Percentiles rank a stretch among this genome's conserved stretches.
Evolutionary conservation across 768 basidiomycete species (phyloP).

Genomic region (Galerina marginata): DNA sequence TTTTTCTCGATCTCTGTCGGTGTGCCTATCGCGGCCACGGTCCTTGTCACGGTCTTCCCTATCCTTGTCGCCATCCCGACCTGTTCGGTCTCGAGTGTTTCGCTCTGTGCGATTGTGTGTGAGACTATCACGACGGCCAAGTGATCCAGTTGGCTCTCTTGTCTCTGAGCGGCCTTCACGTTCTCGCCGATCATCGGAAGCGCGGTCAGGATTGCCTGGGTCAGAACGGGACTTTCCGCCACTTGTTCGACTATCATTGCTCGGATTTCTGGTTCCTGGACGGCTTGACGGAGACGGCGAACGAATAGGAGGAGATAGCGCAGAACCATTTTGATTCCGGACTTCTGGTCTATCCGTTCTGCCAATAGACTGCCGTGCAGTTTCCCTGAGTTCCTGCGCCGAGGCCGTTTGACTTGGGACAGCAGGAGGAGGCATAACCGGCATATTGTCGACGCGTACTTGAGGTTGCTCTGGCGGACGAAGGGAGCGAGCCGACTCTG

Average conservation of each 20-base stretch:
- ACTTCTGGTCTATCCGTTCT: constrained; percentile 49
- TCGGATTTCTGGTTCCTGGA: constrained; percentile 72
- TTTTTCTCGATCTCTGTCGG: constrained; percentile 52
- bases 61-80: constrained; percentile 41
- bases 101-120: constrained; percentile 59
- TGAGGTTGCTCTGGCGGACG: constrained; percentile 47
- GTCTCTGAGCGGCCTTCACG: constrained; percentile 54
- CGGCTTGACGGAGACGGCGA: constrained; percentile 69
- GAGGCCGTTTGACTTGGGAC: constrained; percentile 80
- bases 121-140: constrained; percentile 53
- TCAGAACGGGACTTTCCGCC: constrained; percentile 65
- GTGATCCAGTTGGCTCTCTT: constrained; percentile 43
- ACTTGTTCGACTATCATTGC: constrained; percentile 75
- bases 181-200: constrained; percentile 62
- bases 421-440: constrained; percentile 77
- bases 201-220: constrained; percentile 49
- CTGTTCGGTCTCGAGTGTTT: constrained; percentile 47
- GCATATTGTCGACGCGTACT: constrained; percentile 41
- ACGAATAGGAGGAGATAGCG: constrained; percentile 65
- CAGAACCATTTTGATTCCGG: constrained; percentile 56
- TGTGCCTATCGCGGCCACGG: constrained; percentile 32
- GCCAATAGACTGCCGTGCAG: constrained; percentile 69
- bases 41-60: constrained; percentile 43
- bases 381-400: constrained; percentile 81
- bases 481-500: constrained; percentile 42